Conservation (phyloP, 83 land plant genomes). For the Picea abies region DNA sequence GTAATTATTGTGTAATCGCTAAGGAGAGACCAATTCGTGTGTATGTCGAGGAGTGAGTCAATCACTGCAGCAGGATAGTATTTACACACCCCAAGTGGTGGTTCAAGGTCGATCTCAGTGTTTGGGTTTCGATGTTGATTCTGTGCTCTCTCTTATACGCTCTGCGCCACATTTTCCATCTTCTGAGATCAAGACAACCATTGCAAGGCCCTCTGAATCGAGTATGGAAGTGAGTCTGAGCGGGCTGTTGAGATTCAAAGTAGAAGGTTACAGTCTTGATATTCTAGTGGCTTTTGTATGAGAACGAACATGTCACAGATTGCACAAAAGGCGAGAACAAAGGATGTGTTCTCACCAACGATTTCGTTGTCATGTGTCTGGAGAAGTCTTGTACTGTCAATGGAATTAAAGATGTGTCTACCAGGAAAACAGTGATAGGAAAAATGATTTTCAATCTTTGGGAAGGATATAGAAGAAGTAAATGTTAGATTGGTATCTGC, state of each 20-base stretch:
- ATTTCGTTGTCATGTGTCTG: conserved; percentile 79
- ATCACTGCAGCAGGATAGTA: conserved; percentile 65
- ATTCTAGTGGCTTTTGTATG: conserved; percentile 77
- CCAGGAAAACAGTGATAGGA: conserved; percentile 67
- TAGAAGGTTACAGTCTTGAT: too few relatives aligned
- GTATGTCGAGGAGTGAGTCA: conserved; percentile 20
- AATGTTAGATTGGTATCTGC: too few relatives aligned
- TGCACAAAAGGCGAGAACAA: conserved; percentile 24
- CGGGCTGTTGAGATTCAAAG: conserved; percentile 22
- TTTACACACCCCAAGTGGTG: conserved; percentile 62
- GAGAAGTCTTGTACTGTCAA: conserved; percentile 68
- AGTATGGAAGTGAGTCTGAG: conserved; percentile 64
- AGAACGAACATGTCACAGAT: conserved; percentile 78
- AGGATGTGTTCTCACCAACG: conserved; percentile 57
- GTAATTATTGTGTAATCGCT: too few relatives aligned
- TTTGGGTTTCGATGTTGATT: conserved; percentile 51
- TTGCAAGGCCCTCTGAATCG: conserved; percentile 41
- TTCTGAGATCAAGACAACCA: conserved; percentile 63
- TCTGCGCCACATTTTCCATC: conserved; percentile 27
- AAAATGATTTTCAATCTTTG: conserved; percentile 1
- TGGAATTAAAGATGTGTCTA: conserved; percentile 37
- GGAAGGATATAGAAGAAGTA: too few relatives aligned
- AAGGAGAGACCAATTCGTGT: too few relatives aligned
- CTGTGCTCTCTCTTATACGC: conserved; percentile 38
- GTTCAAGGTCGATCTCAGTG: too few relatives aligned